phyloP scores from a whole-genome alignment of 1,284 basidiomycete genomes.

The Rhodotorula sp. region DNA sequence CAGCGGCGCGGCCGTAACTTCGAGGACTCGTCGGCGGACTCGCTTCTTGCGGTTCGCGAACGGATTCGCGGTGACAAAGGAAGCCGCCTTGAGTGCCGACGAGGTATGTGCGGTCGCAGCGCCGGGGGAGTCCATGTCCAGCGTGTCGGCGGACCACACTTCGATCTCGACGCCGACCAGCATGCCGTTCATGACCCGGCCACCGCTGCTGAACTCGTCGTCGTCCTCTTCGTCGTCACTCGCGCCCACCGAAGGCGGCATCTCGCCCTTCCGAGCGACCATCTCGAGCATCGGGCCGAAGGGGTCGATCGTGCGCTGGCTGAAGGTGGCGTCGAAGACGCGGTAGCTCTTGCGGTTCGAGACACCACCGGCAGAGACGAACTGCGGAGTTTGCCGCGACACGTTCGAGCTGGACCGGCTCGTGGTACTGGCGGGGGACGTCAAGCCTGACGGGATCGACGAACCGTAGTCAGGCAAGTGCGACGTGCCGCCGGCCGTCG shows the following conservation, averaged over 20 bases:
- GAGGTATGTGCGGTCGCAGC: constrained; percentile 1
- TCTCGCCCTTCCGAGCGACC: constrained; percentile 27
- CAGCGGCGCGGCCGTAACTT: constrained; percentile 34
- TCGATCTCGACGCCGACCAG: constrained; percentile 37
- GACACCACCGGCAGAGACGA: constrained; percentile 25
- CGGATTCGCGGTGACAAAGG: constrained; percentile 11
- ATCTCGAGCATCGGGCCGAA: constrained; percentile 40
- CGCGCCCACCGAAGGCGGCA: constrained; percentile 5
- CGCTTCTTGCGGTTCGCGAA: constrained; percentile 25
- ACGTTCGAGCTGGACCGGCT: background rate
- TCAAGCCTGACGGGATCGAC: background rate
- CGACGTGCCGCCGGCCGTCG: background rate
- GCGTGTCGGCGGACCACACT: constrained; percentile 8
- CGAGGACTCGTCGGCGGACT: constrained; percentile 36
- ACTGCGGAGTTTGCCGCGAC: constrained; percentile 5
- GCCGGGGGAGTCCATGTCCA: background rate
- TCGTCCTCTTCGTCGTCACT: constrained; percentile 7
- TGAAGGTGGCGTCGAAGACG: constrained; percentile 38
- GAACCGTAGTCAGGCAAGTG: background rate
- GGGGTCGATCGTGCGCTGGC: constrained; percentile 38
- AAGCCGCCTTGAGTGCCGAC: constrained; percentile 4
- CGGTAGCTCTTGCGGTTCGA: constrained; percentile 36
- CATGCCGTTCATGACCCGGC: constrained; percentile 18
- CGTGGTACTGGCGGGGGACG: background rate
- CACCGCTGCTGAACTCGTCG: constrained; percentile 18